These are phyloP conservation scores for Arachis monticola DNA, from an alignment of 331 rosid genomes.

Conservation along the genomic window DNA sequence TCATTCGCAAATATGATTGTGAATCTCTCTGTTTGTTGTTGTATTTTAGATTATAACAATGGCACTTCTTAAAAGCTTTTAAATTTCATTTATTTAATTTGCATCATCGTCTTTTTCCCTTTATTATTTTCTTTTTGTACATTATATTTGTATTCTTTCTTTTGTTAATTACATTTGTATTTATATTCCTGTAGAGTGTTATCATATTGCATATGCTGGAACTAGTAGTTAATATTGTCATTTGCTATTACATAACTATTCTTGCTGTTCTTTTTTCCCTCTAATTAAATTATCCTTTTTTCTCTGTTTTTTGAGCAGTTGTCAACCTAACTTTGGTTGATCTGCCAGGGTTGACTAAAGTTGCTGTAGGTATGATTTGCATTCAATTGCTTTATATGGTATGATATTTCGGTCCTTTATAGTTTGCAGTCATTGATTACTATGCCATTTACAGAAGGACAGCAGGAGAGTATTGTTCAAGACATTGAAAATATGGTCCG, in stretches of 20 bases:
- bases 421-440: conserved; percentile 25
- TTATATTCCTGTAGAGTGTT: conserved; percentile 19
- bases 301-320: conserved; percentile 61
- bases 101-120: not conserved
- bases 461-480: conserved; percentile 81
- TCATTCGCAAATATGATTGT: not conserved
- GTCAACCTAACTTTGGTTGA: conserved; percentile 96
- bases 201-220: not conserved
- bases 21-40: not conserved
- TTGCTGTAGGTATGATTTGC: conserved; percentile 81
- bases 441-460: conserved; percentile 70
- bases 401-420: conserved; percentile 18
- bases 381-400: conserved; percentile 18
- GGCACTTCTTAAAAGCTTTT: not conserved
- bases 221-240: conserved; percentile 21
- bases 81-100: conserved; percentile 3
- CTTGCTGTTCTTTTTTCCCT: conserved; percentile 22
- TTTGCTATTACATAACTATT: conserved; percentile 15
- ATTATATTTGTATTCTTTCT: no score
- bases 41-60: conserved; percentile 17
- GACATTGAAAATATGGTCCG: conserved; percentile 95
- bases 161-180: not conserved
- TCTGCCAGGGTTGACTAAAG: conserved; percentile 98
- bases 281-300: conserved; percentile 40
- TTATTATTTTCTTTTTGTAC: not conserved